These are phyloP conservation scores for Trichosporon ovoides DNA, from an alignment of 1,284 basidiomycete species.

Conservation along the genomic window DNA sequence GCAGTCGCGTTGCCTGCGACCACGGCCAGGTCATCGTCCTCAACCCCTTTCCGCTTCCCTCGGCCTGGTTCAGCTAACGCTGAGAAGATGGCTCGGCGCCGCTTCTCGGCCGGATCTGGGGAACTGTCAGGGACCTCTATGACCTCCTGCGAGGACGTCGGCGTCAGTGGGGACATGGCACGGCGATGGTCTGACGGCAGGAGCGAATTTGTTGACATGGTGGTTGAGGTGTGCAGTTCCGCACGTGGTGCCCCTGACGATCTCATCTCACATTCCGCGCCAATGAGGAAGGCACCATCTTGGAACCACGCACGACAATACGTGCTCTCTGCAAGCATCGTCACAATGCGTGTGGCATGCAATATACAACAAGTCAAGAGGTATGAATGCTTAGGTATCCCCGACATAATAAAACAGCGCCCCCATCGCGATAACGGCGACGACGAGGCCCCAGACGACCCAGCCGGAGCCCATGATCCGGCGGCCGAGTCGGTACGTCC, in stretches of 20 bases:
- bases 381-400: constrained; percentile 4
- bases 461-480: constrained; percentile 2
- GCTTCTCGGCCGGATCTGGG: neutral
- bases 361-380: neutral
- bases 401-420: constrained; percentile 14
- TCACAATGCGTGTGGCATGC: constrained; percentile 1
- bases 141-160: neutral
- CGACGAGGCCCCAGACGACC: constrained; percentile 13
- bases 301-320: too few species aligned
- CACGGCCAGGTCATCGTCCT: neutral
- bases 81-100: neutral
- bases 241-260: constrained; percentile 6
- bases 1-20: too few species aligned
- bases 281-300: too few species aligned
- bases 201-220: neutral
- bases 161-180: neutral
- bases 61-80: neutral
- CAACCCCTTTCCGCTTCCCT: neutral
- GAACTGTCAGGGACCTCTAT: neutral
- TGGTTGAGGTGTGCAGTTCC: neutral
- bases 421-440: constrained; percentile 8
- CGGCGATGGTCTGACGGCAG: neutral
- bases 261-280: constrained; percentile 5
- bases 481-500: constrained; percentile 5
- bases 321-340: too few species aligned